These are phyloP conservation scores for Eucalyptus sp. DNA, from an alignment of 345 rosid species.

Conservation along the genomic window DNA sequence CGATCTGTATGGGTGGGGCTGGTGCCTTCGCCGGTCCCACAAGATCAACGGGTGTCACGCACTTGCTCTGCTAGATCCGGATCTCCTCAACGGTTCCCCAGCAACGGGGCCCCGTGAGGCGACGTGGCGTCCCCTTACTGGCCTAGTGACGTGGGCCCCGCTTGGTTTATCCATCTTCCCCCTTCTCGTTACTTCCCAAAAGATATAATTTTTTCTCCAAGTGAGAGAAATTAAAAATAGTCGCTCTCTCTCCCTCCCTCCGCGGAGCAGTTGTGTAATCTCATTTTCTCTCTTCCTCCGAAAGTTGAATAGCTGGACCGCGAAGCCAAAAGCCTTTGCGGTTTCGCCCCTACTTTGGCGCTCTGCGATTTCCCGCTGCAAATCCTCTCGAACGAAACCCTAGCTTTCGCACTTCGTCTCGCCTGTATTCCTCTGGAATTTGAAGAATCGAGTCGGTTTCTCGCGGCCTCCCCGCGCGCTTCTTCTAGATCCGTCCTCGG, in stretches of 20 bases:
- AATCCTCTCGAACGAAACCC: slow-evolving; percentile 1
- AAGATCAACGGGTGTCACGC: not conserved
- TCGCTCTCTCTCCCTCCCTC: not conserved
- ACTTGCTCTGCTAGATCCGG: not conserved
- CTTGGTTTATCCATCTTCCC: not conserved
- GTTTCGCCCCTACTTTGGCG: not conserved
- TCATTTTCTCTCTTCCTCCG: not conserved
- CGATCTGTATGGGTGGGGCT: not conserved
- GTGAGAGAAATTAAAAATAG: not conserved
- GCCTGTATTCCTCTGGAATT: not conserved
- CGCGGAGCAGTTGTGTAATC: not conserved
- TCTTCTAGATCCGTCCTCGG: not conserved
- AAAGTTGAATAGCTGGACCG: slow-evolving; percentile 1
- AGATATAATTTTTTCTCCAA: not conserved
- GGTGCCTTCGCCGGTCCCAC: not conserved
- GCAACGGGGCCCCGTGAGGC: not conserved
- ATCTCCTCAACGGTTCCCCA: not conserved
- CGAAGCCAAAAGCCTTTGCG: not conserved
- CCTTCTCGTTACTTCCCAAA: not conserved
- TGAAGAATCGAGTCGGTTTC: not conserved
- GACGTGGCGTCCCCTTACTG: not conserved
- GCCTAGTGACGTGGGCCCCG: not conserved
- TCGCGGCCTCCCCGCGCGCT: not conserved
- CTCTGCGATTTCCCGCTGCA: slow-evolving; percentile 6
- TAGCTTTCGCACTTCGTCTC: not conserved